phyloP scores from a whole-genome alignment of 192 early-diverging fungal species.

The Coemansia sp. region DNA sequence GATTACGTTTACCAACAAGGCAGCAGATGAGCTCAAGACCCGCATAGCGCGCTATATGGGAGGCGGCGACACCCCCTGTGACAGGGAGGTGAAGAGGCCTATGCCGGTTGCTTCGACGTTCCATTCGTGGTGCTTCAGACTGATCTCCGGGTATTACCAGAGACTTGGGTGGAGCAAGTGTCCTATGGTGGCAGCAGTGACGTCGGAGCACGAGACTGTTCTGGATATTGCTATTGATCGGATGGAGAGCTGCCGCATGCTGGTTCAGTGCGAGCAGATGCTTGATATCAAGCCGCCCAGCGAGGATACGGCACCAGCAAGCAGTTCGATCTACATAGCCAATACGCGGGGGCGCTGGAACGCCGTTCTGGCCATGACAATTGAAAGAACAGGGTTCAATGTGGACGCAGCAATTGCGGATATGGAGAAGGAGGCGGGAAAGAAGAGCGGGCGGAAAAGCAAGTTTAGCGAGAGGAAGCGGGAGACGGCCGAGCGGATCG shows the following conservation, averaged over 20 bases:
- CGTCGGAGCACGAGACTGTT: constrained; percentile 37
- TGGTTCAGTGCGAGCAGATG: constrained; percentile 47
- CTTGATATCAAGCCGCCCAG: constrained; percentile 17
- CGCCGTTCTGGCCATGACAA: constrained; percentile 10
- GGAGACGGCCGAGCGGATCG: constrained; percentile 11
- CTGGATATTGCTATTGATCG: constrained; percentile 18
- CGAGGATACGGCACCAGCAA: not conserved
- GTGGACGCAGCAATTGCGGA: not conserved
- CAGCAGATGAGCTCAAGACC: constrained; percentile 43
- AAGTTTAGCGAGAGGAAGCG: constrained; percentile 20
- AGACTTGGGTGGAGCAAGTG: constrained; percentile 14
- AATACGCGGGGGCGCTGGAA: constrained; percentile 26
- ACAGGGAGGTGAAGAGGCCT: not conserved
- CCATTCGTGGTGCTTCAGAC: constrained; percentile 50
- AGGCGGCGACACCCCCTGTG: not conserved
- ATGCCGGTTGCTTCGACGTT: constrained; percentile 49
- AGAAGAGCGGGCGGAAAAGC: not conserved
- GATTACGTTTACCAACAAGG: constrained; percentile 58
- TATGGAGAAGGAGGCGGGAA: not conserved
- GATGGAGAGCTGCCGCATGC: constrained; percentile 34
- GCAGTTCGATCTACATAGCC: constrained; percentile 15
- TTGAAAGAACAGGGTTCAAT: constrained; percentile 11
- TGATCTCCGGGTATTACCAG: constrained; percentile 22
- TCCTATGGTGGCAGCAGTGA: constrained; percentile 35
- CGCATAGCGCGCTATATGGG: constrained; percentile 34